Evolutionary conservation across 768 basidiomycete genomes (phyloP).

Genomic region (Leccinum arenicola): DNA sequence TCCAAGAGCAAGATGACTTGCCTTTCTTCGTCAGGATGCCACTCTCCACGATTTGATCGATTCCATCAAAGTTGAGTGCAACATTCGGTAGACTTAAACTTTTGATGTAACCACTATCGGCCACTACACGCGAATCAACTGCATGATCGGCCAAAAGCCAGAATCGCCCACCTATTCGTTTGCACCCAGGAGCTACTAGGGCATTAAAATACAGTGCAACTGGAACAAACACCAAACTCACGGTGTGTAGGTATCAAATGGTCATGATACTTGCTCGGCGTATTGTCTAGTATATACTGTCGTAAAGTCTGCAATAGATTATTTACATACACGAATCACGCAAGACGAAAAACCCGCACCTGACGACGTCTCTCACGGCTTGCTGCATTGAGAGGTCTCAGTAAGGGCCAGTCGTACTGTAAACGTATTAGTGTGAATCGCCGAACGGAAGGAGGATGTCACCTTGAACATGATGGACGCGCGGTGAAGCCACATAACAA

Average conservation of each 20-base stretch:
- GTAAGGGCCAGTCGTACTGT: slow-evolving; percentile 21
- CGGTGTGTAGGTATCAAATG: slow-evolving; percentile 52
- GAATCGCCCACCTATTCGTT: slow-evolving; percentile 37
- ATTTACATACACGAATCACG: not conserved
- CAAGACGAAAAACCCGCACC: slow-evolving; percentile 1
- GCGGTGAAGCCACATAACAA: slow-evolving; percentile 50
- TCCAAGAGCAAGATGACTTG: not conserved
- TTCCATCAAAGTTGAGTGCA: slow-evolving; percentile 25
- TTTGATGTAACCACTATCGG: slow-evolving; percentile 27
- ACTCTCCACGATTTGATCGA: slow-evolving; percentile 14
- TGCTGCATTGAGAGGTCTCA: slow-evolving; percentile 10
- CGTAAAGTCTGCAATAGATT: slow-evolving; percentile 35
- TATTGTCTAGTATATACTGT: slow-evolving; percentile 44
- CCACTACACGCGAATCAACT: slow-evolving; percentile 15
- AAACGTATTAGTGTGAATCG: not conserved
- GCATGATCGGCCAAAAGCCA: not conserved
- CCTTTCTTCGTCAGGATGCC: slow-evolving; percentile 28
- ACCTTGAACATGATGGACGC: slow-evolving; percentile 50
- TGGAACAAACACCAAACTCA: slow-evolving; percentile 23
- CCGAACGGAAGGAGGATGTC: not conserved
- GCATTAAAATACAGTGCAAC: not conserved
- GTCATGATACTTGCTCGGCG: slow-evolving; percentile 47
- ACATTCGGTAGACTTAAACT: slow-evolving; percentile 23
- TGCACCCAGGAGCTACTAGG: slow-evolving; percentile 54
- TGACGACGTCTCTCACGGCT: slow-evolving; percentile 12